A percentile compares a stretch with the other conserved stretches of the same genome.
Conservation (phyloP, 257 asterid genomes). For the Cruciata laevipes region DNA sequence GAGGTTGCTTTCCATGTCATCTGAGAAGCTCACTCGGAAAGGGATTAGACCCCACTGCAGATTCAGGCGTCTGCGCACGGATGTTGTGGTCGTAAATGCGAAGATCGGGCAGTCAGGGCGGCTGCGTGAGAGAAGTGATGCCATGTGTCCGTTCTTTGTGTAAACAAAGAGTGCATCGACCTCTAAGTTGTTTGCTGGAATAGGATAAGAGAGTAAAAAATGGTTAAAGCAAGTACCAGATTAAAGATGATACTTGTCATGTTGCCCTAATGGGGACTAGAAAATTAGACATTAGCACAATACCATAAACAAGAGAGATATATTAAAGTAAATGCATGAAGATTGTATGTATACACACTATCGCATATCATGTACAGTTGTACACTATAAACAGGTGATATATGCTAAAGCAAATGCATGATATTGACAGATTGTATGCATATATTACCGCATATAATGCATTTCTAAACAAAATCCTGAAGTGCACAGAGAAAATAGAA, state of each 20-base stretch:
- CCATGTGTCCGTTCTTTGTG: conserved; percentile 92
- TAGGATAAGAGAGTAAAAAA: conserved; percentile 2
- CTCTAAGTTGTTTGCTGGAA: conserved; percentile 80
- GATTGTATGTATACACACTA: not conserved
- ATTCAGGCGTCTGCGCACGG: conserved; percentile 86
- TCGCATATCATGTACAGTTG: not conserved
- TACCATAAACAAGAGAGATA: not conserved
- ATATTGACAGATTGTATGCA: not conserved
- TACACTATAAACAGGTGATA: not conserved
- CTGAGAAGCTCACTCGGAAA: conserved; percentile 85
- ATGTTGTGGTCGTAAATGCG: conserved; percentile 75
- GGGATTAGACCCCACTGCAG: conserved; percentile 97
- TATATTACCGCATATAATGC: not conserved
- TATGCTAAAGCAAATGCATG: not conserved
- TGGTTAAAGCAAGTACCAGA: conserved; percentile 14
- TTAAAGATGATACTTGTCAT: not conserved
- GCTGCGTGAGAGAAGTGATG: conserved; percentile 89
- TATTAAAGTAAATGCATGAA: not conserved
- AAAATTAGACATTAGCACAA: not conserved
- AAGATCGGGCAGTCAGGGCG: conserved; percentile 97
- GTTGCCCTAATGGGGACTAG: not conserved
- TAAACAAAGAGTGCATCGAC: conserved; percentile 95
- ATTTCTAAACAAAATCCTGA: not conserved
- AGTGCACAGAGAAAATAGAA: not conserved
- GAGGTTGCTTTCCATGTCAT: conserved; percentile 92